Conservation (phyloP, 2,329 filamentous ascomycete species). For the Pochonia chlamydosporia region DNA sequence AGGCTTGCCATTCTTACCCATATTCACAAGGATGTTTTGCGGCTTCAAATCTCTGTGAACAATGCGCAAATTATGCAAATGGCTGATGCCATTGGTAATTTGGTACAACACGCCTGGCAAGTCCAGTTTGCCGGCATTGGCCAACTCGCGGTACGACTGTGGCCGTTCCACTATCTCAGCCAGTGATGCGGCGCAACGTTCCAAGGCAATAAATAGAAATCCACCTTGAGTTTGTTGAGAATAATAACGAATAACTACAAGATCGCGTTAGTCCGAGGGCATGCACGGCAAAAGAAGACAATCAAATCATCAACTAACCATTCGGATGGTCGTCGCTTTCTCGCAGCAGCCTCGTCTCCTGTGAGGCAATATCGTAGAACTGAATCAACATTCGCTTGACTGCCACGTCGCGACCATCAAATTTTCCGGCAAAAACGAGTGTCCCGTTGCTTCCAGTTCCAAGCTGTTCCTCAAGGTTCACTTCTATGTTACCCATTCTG, state of each 20-base stretch:
- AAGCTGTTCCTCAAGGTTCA: conserved; percentile 57
- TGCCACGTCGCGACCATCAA: conserved; percentile 87
- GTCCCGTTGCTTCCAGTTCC: conserved; percentile 93
- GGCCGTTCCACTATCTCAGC: conserved; percentile 85
- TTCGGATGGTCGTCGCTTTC: conserved; percentile 96
- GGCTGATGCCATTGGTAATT: conserved; percentile 81
- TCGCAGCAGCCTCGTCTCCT: conserved; percentile 83
- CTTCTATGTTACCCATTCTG: conserved; percentile 58
- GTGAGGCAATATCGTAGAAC: conserved; percentile 91
- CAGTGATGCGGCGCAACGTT: conserved; percentile 88
- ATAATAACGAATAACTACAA: conserved; percentile 83
- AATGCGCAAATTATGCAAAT: conserved; percentile 86
- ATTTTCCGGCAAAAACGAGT: conserved; percentile 88
- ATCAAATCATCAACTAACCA: conserved; percentile 34
- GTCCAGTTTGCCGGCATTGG: conserved; percentile 67
- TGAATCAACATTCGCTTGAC: conserved; percentile 96
- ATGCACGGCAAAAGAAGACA: neutral
- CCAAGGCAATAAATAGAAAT: conserved; percentile 93
- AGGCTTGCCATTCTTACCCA: conserved; percentile 62
- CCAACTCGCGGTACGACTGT: conserved; percentile 59
- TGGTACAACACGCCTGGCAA: conserved; percentile 78
- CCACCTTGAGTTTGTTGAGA: conserved; percentile 82
- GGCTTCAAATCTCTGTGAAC: conserved; percentile 97
- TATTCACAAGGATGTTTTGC: conserved; percentile 88
- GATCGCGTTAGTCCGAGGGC: neutral